Base-by-base conservation (phyloP, 768 basidiomycete genomes). In the Mycena crocata region DNA sequence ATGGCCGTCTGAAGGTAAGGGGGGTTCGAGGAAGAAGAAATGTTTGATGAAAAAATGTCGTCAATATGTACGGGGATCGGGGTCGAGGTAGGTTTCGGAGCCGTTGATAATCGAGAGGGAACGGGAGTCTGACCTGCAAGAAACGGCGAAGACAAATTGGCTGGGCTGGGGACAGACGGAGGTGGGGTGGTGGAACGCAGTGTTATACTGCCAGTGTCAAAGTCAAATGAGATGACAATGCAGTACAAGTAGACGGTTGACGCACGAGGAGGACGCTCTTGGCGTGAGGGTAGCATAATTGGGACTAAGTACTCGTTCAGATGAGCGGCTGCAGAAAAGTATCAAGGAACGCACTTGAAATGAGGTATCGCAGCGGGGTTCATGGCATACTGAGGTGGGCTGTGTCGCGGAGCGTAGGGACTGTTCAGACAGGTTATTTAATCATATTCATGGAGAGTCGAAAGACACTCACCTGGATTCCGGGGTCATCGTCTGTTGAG, bases 61-160 rank as follows among this genome's bases (percentile, higher is more conserved):
- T 79, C 74, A 13, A 72, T 59, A 40, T 73, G 71, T 24, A 67
- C 66, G 32, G 73, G 66, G 58, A 56, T 57, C 62, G 55, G 58
- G 45, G 60, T 31, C 40, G 65, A 46, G 51, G 69, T 32, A 64
- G 59, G 52, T 58, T 62, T 30, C 72, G 72, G 5, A 51, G 72
- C 6, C 49, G 6, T 42, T 30, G 48, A n/a, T 12, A 67, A 52
- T 39, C 64, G 71, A 19, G 64, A 31, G 39, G 62, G 69, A 21
- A 39, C 35, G 23, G 58, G 52, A 40, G 65, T 58, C 42, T 68
- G 67, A 30, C 63, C 54, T 45, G 76, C 81, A 72, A 82, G 78
- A 71, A 86, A 86, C 8, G 85, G 85, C 24, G 85, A 86, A 4
- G 85, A 85, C 31, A 86, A 74, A 19, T 75, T 73, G 21, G 79